A percentile compares a stretch with the other conserved stretches of the same genome.
Evolutionary conservation across 2,329 filamentous ascomycete genomes (phyloP).

Genomic region (Aspergillus caelatus): DNA sequence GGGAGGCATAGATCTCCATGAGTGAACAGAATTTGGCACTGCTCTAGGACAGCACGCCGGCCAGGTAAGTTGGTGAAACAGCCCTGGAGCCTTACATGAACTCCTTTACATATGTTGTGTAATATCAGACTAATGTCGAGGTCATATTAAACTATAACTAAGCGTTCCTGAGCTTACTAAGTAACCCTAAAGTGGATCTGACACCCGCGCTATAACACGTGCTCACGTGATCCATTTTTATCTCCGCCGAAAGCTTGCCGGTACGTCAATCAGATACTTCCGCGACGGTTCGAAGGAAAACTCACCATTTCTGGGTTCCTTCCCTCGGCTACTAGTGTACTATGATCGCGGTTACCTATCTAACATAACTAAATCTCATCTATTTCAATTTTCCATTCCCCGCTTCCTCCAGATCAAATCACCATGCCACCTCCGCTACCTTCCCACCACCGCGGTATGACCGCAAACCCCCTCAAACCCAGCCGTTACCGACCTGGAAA

Average conservation of each 20-base stretch:
- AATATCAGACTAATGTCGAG: too few relatives aligned
- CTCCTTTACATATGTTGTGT: too few relatives aligned
- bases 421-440: slow-evolving; percentile 49
- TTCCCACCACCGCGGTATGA: slow-evolving; percentile 69
- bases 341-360: neutral
- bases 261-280: slow-evolving; percentile 1
- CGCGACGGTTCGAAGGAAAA: neutral
- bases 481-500: slow-evolving; percentile 87
- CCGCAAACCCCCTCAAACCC: slow-evolving; percentile 81
- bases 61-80: too few relatives aligned
- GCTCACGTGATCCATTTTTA: neutral
- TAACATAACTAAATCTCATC: neutral
- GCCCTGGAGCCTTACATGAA: too few relatives aligned
- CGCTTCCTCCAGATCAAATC: neutral
- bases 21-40: too few relatives aligned
- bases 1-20: too few relatives aligned
- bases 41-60: too few relatives aligned
- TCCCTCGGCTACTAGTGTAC: neutral
- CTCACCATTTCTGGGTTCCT: neutral
- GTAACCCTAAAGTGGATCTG: too few relatives aligned
- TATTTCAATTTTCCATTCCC: neutral
- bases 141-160: too few relatives aligned
- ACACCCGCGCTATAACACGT: neutral
- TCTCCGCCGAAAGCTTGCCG: neutral
- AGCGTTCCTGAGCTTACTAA: too few relatives aligned